These are phyloP conservation scores for Zostera marina DNA, from an alignment of 116 monocot species.

Conservation along the genomic window DNA sequence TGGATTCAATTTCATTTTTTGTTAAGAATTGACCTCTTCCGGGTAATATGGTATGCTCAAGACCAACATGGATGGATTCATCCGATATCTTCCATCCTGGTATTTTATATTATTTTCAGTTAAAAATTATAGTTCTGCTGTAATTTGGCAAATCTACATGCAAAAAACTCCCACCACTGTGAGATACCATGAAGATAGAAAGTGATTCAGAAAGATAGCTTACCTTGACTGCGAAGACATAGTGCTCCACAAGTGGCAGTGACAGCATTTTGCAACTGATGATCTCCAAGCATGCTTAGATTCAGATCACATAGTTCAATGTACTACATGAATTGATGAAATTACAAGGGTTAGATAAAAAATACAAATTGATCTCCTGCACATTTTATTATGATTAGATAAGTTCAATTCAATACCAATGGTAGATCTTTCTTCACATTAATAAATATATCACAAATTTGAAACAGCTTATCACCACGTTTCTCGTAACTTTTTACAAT, in stretches of 20 bases:
- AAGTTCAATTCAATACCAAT: conserved; percentile 23
- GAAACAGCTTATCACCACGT: conserved; percentile 31
- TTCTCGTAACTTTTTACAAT: conserved; percentile 29
- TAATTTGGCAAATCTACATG: not conserved
- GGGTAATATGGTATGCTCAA: conserved; percentile 54
- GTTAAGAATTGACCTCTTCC: conserved; percentile 83
- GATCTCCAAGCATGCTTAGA: conserved; percentile 66
- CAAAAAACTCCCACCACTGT: not conserved
- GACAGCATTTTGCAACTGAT: conserved; percentile 86
- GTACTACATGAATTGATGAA: conserved; percentile 36
- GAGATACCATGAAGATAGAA: not conserved
- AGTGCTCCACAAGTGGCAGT: conserved; percentile 68
- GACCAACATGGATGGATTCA: conserved; percentile 43
- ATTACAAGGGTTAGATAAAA: conserved; percentile 1
- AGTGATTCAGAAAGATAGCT: not conserved
- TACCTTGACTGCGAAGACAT: conserved; percentile 65
- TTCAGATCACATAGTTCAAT: conserved; percentile 46
- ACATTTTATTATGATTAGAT: not conserved
- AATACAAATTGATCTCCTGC: not conserved
- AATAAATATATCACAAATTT: conserved; percentile 62
- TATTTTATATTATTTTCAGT: conserved; percentile 3
- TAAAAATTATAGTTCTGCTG: not conserved
- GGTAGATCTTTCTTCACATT: conserved; percentile 25
- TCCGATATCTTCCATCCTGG: conserved; percentile 80
- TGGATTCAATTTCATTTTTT: conserved; percentile 23